Evolutionary conservation across 257 asterid genomes (phyloP), one percentile per base, ranked within the genome.

Genomic region (Galeopsis tetrahit): DNA sequence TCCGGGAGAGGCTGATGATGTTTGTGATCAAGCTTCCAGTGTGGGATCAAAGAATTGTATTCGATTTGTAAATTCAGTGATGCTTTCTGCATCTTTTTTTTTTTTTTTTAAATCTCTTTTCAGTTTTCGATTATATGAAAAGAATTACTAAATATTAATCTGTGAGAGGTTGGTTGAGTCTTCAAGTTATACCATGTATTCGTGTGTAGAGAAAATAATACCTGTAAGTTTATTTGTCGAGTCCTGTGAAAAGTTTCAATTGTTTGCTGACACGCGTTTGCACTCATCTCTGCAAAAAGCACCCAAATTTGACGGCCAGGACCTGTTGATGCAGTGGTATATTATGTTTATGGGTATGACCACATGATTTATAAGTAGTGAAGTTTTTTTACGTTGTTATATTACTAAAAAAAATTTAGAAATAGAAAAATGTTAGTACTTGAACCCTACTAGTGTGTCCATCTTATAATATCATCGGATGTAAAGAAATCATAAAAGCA

Each of bases 1-100:
- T 43, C 87, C 1, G 93, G 88, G 9, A 78, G 97, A 76, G 85
- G 85, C 55, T 86, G 85, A 89, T 72, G 21, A 55, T 0, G 28
- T 17, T 79, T 70, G 64, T 46, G 74, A 39, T 17, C 44, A 60
- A 51, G 66, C 71, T 67, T 71, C 32, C 21, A 39, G 66, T 64
- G 73, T 55, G 28, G 28, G 28, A 64, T 40, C 35, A 21, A 58
- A 40, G 68, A 69, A 15, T 42, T 70, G 68, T 59, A 60, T 49
- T 52, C 42, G 33, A 51, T 59, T 70, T 79, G 84, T 75, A 71
- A 80, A 75, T 71, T 75, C 72, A 66, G 66, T n/a, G 73, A 59
- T 66, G 75, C 75, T 61, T 66, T 43, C 51, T 66, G 67, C 60
- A 28, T 66, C 80, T 52, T 70, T 66, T 63, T 71, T 40, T 65